These are phyloP conservation scores for Skeletonema potamos DNA, from an alignment of 108 stramenopile species.

Conservation along the genomic window DNA sequence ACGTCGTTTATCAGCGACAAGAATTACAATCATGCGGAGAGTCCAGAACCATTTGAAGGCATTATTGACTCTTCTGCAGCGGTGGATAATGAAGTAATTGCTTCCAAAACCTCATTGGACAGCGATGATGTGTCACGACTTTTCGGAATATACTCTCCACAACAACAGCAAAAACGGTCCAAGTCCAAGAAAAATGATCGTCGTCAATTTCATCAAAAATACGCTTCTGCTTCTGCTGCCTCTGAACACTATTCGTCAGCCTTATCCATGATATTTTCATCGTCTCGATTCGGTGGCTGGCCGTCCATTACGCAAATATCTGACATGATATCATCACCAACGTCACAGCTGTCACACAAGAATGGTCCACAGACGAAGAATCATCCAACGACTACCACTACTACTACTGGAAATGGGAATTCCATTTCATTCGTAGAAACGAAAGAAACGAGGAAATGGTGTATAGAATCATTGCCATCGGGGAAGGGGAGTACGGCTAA, in stretches of 20 bases:
- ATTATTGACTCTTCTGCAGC: constrained; percentile 4
- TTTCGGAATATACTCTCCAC: constrained; percentile 35
- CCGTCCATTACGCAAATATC: constrained; percentile 32
- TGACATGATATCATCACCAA: constrained; percentile 17
- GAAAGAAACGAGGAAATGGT: constrained; percentile 8
- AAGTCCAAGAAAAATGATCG: neutral
- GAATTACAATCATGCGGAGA: neutral
- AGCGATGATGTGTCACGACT: neutral
- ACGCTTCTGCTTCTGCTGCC: neutral
- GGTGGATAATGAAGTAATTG: neutral
- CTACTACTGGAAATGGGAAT: neutral
- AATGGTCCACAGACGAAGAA: neutral
- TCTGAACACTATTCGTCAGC: too few species aligned
- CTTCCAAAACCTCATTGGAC: neutral
- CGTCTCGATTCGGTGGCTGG: constrained; percentile 18
- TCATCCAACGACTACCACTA: too few species aligned
- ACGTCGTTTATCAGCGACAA: neutral
- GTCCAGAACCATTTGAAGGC: neutral
- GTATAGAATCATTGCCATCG: constrained; percentile 4
- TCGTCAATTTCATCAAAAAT: constrained; percentile 16
- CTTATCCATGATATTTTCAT: too few species aligned
- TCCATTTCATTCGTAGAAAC: constrained; percentile 24
- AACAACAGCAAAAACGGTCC: constrained; percentile 13
- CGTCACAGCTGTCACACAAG: constrained; percentile 16
- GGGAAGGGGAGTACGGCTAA: neutral